Base-by-base conservation (phyloP, 2,329 filamentous ascomycete genomes). In the Teratosphaeria destructans region DNA sequence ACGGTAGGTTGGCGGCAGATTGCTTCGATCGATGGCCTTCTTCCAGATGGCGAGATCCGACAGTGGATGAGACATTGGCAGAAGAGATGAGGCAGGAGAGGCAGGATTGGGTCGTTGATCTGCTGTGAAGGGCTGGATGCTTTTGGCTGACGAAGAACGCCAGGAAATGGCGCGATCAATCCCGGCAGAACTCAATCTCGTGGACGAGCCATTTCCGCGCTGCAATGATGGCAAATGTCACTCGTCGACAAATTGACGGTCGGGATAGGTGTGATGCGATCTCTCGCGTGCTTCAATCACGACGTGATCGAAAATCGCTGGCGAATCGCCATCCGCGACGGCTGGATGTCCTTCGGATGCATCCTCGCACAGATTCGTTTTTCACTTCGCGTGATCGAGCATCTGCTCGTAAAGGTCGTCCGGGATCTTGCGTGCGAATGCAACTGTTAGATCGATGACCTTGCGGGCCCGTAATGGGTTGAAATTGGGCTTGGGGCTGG, bases 331-430 rank as follows among this genome's bases (percentile, higher is more conserved):
- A 23, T 49, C n/a, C 3, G 3, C 43, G 6, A 23, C n/a, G 10
- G 16, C 43, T n/a, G 11, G 5, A n/a, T n/a, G n/a, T 49, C 16
- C 16, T 19, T 43, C 16, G 37, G 37, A 23, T n/a, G 12, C 16
- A n/a, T n/a, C 37, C 43, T 23, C 5, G 43, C n/a, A 39, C 5
- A 39, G 37, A 23, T 23, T 3, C n/a, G 4, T 8, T n/a, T 23
- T 19, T 23, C 19, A 92, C 68, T 87, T 88, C 6, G 93, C 93
- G 73, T 99, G 94, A 49, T 82, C 81, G 57, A 96, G 86, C 69
- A 99, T 90, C 72, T 96, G 90, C 56, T 88, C 85, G 71, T 96
- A 99, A 55, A 97, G 81, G 65, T 95, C 88, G 63, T 91, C 85
- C 1, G 94, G 93, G 58, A 99, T 91, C 79, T 92, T 94, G 67